phyloP scores from a whole-genome alignment of 768 basidiomycete species.

The Tylopilus cervinicoccineus region DNA sequence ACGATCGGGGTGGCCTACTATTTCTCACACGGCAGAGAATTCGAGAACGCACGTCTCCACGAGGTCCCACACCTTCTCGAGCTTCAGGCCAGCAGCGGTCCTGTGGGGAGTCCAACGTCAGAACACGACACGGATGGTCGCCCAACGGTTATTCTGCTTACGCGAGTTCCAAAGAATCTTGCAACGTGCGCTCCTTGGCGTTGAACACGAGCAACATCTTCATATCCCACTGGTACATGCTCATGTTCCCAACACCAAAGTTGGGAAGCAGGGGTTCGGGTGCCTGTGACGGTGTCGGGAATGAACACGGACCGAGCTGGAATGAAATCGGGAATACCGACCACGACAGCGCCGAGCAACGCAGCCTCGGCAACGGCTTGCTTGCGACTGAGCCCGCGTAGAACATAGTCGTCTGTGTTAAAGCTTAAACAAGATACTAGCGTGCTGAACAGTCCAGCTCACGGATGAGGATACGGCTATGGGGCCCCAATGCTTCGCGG shows the following conservation, averaged over 20 bases:
- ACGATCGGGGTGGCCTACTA: too few relatives aligned
- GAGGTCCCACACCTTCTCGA: slow-evolving; percentile 31
- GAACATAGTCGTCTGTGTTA: slow-evolving; percentile 25
- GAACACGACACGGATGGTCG: not conserved
- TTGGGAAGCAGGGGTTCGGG: slow-evolving; percentile 33
- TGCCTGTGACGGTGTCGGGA: slow-evolving; percentile 25
- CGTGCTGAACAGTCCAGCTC: slow-evolving; percentile 7
- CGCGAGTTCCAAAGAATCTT: slow-evolving; percentile 27
- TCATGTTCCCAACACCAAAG: slow-evolving; percentile 29
- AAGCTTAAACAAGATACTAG: too few relatives aligned
- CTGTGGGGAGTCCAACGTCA: slow-evolving; percentile 13
- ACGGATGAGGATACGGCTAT: slow-evolving; percentile 33
- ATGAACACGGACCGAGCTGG: not conserved
- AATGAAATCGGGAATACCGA: slow-evolving; percentile 8
- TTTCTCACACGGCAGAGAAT: slow-evolving; percentile 21
- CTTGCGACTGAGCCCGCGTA: slow-evolving; percentile 14
- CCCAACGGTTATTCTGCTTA: slow-evolving; percentile 11
- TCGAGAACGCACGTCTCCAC: slow-evolving; percentile 25
- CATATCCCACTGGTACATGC: slow-evolving; percentile 29
- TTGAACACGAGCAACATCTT: slow-evolving; percentile 30
- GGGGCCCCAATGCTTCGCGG: slow-evolving; percentile 26
- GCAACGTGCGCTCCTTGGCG: slow-evolving; percentile 31
- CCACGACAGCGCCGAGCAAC: slow-evolving; percentile 11
- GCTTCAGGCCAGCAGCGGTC: slow-evolving; percentile 22
- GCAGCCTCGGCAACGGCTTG: slow-evolving; percentile 11